Percentiles rank a stretch among this genome's conserved stretches.
Evolutionary conservation across 2,329 filamentous ascomycete genomes (phyloP).

Genomic region (Mariannaea elegans): DNA sequence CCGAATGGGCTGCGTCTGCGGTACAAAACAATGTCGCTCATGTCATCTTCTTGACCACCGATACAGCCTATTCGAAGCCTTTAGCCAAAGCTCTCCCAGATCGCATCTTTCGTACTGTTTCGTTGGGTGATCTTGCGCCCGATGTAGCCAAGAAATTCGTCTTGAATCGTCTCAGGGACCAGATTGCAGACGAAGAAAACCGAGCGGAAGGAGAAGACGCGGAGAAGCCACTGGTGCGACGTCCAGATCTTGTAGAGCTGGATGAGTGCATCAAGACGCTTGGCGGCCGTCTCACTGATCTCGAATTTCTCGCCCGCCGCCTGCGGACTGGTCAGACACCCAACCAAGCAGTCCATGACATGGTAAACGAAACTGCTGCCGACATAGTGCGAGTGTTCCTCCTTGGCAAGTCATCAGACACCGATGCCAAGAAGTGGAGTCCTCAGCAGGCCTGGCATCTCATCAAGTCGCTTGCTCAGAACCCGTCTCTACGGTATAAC

Average conservation of each 20-base stretch:
- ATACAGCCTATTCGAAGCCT: constrained; percentile 87
- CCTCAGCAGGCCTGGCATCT: constrained; percentile 90
- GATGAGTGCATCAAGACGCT: constrained; percentile 83
- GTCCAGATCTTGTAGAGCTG: constrained; percentile 71
- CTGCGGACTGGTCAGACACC: constrained; percentile 89
- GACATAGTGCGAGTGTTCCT: constrained; percentile 96
- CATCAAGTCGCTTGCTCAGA: constrained; percentile 78
- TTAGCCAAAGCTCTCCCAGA: constrained; percentile 89
- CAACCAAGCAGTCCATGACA: constrained; percentile 81
- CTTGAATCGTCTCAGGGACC: constrained; percentile 76
- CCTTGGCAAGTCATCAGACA: constrained; percentile 62
- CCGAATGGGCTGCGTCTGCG: constrained; percentile 88
- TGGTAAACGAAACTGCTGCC: constrained; percentile 86
- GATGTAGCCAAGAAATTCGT: constrained; percentile 91
- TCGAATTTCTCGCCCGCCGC: constrained; percentile 91
- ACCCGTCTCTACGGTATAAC: constrained; percentile 80
- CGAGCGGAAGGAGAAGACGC: constrained; percentile 37
- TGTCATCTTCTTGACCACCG: constrained; percentile 92
- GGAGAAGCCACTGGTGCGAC: constrained; percentile 33
- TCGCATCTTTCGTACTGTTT: constrained; percentile 86
- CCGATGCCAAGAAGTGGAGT: constrained; percentile 72
- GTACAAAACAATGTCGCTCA: constrained; percentile 91
- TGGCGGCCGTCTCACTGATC: constrained; percentile 92
- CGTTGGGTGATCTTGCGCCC: constrained; percentile 85
- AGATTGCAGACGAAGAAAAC: constrained; percentile 42